Conservation (phyloP, 371 early-diverging fungal species). For the Funneliformis caledonium region DNA sequence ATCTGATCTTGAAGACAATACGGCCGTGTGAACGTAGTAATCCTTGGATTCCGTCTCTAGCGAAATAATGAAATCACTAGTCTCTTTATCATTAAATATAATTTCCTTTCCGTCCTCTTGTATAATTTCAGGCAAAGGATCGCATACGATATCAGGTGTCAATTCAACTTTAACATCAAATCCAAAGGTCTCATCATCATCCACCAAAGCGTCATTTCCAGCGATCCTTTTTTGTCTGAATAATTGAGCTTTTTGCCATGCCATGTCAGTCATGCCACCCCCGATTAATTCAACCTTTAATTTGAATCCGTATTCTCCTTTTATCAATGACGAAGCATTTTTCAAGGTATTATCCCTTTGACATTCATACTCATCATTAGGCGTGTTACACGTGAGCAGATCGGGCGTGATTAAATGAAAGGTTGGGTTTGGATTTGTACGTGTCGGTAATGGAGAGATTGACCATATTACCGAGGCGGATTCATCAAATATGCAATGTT, state of each 20-base stretch:
- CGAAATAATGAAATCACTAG: conserved; percentile 20
- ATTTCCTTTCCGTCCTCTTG: background rate
- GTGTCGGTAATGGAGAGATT: conserved; percentile 8
- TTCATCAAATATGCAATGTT: conserved; percentile 9
- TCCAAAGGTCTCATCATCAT: background rate
- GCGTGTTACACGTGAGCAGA: background rate
- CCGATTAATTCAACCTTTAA: background rate
- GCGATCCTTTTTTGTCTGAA: background rate
- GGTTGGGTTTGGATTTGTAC: background rate
- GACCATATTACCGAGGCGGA: background rate
- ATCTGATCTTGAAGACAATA: conserved; percentile 3
- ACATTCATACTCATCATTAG: background rate
- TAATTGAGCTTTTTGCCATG: background rate
- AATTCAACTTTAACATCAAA: background rate
- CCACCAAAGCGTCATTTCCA: background rate
- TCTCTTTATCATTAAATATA: background rate
- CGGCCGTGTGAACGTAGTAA: background rate
- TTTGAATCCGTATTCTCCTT: conserved; percentile 16
- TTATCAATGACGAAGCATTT: background rate
- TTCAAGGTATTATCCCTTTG: background rate
- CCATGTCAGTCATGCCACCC: background rate
- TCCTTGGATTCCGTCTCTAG: background rate
- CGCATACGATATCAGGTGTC: background rate
- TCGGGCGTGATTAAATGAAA: background rate
- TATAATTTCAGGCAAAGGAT: background rate